phyloP scores from a whole-genome alignment of 192 early-diverging fungal genomes.

The Pilobolus umbonatus region DNA sequence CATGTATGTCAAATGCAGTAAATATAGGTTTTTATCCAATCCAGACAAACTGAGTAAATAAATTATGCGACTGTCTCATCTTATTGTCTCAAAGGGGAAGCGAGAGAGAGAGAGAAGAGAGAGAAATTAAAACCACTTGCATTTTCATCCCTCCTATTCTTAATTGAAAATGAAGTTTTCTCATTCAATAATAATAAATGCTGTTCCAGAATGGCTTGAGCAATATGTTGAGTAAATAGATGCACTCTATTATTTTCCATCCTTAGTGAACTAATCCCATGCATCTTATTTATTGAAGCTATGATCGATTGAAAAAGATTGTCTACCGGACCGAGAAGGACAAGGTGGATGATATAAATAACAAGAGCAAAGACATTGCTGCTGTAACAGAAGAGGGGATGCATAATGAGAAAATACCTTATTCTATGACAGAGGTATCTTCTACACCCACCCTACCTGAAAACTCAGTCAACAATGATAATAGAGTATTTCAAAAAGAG shows the following conservation, averaged over 20 bases:
- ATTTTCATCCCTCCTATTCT: conserved; percentile 3
- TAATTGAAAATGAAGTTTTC: conserved; percentile 79
- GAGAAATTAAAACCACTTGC: not conserved
- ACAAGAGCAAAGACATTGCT: not conserved
- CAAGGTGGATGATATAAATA: conserved; percentile 2
- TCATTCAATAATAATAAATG: conserved; percentile 82
- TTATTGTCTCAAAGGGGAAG: not conserved
- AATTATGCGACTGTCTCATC: not conserved
- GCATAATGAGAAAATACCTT: no score
- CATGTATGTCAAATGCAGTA: conserved; percentile 21
- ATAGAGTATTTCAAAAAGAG: conserved; percentile 43
- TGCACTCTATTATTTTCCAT: not conserved
- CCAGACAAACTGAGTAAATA: no score
- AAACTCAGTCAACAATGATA: not conserved
- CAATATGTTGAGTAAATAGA: conserved; percentile 67
- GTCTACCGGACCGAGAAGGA: conserved; percentile 12
- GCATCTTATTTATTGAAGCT: conserved; percentile 9
- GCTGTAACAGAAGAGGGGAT: not conserved
- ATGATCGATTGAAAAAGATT: conserved; percentile 26
- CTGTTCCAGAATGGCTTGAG: conserved; percentile 77
- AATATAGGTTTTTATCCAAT: no score
- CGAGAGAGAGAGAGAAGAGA: not conserved
- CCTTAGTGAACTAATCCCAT: not conserved
- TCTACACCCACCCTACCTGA: not conserved
- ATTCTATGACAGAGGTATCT: not conserved